Conservation (phyloP, 2,329 filamentous ascomycete species). For the Scortechinia acanthostroma region DNA sequence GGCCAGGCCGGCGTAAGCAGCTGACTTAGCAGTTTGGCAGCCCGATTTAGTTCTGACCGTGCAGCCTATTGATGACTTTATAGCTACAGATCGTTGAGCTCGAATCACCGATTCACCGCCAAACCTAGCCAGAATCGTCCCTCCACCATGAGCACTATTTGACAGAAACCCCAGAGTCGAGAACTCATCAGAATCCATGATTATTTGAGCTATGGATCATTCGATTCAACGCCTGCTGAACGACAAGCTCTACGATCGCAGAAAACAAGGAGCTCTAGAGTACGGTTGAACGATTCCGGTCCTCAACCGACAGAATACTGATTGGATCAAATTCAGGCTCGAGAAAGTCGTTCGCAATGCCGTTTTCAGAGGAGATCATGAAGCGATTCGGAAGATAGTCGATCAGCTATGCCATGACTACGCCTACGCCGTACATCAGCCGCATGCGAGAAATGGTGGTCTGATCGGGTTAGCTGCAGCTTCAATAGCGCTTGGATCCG, state of each 20-base stretch:
- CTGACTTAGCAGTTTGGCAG: too few relatives aligned
- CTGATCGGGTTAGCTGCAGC: conserved; percentile 92
- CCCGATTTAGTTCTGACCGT: too few relatives aligned
- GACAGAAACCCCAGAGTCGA: too few relatives aligned
- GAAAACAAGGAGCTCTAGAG: conserved; percentile 94
- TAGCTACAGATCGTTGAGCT: neutral
- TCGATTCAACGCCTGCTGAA: conserved; percentile 85
- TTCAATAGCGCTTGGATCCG: conserved; percentile 85
- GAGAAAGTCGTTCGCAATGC: conserved; percentile 86
- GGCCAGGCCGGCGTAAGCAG: too few relatives aligned
- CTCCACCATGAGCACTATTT: neutral
- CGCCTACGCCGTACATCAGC: conserved; percentile 93
- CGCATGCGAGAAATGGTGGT: conserved; percentile 91
- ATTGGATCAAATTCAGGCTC: conserved; percentile 44
- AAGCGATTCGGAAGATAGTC: conserved; percentile 77
- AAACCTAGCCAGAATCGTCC: neutral
- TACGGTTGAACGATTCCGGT: conserved; percentile 36
- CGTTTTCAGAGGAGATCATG: conserved; percentile 68
- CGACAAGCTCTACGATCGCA: conserved; percentile 97
- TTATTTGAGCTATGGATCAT: conserved; percentile 62
- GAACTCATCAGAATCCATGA: too few relatives aligned
- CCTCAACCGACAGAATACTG: too few relatives aligned
- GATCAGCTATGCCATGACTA: conserved; percentile 96
- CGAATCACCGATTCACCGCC: neutral
- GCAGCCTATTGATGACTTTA: too few relatives aligned